Base-by-base conservation (phyloP, 306 rosid species). In the Acmispon strigosus region DNA sequence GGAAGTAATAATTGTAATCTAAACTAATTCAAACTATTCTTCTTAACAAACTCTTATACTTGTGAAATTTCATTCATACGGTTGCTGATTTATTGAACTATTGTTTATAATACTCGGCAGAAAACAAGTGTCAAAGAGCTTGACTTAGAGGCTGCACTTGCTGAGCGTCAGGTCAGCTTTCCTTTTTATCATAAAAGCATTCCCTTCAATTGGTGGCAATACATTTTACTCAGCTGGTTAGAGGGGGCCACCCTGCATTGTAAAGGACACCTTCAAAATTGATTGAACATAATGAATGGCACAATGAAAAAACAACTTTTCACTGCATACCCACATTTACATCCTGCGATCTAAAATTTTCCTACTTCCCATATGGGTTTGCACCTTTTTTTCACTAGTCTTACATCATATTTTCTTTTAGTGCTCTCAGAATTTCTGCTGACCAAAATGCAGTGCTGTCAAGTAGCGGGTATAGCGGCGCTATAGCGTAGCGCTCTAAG, bases 101-200 rank as follows among this genome's bases (percentile, higher is more conserved):
- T 62, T 56, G 76, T 39, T 73, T 66, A 70, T 51, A 69, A 82
- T 74, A 32, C 67, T 71, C 62, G 73, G 70, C 89, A 94, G 99
- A 94, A 94, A 87, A 84, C 89, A 56, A 91, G 97, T 56, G 82
- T 91, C 52, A 89, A 87, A 84, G 99, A 94, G 75, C 99, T 94
- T 52, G 90, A 94, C 80, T 82, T 94, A 73, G 96, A 86, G 85
- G 83, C 95, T 37, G 96, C 99, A 62, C 66, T 86, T 67, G 86
- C 91, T 34, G 99, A 94, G 87, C 97, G 92, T 60, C 54, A 94
- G 93, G 98, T 94, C 44, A 77, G 89, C 72, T 68, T 62, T 76
- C 47, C 60, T 51, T 32, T 32, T 78, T 43, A 65, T 42, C 11
- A 34, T 41, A 27, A 22, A 5, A 56, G 76, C 39, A 17, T 61